Evolutionary conservation across 345 rosid genomes (phyloP).

Genomic region (Ceriops tagal): DNA sequence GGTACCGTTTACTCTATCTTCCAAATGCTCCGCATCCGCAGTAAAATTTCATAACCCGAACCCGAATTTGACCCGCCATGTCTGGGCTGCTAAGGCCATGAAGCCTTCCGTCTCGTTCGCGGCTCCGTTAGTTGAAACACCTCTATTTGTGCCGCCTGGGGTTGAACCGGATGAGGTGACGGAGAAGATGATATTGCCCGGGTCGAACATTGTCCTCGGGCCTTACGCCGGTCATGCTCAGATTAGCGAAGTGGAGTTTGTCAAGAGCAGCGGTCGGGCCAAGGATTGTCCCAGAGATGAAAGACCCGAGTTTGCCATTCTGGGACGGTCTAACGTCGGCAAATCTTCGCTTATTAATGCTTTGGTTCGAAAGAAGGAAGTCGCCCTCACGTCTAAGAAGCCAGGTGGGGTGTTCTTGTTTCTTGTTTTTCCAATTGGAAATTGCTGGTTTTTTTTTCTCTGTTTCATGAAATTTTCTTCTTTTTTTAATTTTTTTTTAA

Average conservation of each 20-base stretch:
- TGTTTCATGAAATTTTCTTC: neutral
- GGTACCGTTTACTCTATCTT: neutral
- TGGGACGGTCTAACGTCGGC: constrained; percentile 94
- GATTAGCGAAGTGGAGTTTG: constrained; percentile 82
- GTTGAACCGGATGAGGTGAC: constrained; percentile 60
- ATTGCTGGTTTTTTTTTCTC: neutral
- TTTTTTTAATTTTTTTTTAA: neutral
- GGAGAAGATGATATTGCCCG: constrained; percentile 73
- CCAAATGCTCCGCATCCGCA: constrained; percentile 6
- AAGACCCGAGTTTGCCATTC: constrained; percentile 78
- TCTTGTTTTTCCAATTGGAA: neutral
- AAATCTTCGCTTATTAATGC: constrained; percentile 92
- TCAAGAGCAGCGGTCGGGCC: constrained; percentile 80
- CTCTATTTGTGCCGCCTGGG: constrained; percentile 72
- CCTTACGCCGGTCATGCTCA: constrained; percentile 87
- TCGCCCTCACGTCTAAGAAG: constrained; percentile 95
- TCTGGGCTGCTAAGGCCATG: constrained; percentile 12
- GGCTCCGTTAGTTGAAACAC: constrained; percentile 1
- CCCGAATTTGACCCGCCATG: constrained; percentile 1
- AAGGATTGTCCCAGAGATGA: constrained; percentile 85
- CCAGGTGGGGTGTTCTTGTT: constrained; percentile 46
- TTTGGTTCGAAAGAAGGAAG: constrained; percentile 75
- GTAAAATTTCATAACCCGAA: neutral
- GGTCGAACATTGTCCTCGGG: constrained; percentile 82
- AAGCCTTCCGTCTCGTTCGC: neutral